Evolutionary conservation across 805 yeast genomes (phyloP).

Genomic region (Priceomyces castillae): DNA sequence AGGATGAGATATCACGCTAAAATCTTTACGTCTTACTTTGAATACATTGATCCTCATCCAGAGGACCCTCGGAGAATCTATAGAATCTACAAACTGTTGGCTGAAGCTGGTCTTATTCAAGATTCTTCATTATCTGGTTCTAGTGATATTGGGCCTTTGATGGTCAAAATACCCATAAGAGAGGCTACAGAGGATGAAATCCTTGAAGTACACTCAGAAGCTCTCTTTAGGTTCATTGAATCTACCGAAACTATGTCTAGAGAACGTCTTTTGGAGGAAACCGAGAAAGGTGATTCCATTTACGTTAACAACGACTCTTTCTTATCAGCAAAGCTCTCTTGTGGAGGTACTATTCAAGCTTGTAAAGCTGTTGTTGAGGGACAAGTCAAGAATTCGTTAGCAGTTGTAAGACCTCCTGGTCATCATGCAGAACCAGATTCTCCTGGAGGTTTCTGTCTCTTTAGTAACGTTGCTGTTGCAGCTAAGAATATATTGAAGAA

Average conservation of each 20-base stretch:
- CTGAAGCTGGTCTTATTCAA: constrained; percentile 85
- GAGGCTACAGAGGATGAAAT: constrained; percentile 89
- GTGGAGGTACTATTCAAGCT: constrained; percentile 97
- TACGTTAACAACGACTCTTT: constrained; percentile 90
- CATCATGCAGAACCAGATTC: constrained; percentile 98
- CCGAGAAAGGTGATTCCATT: constrained; percentile 91
- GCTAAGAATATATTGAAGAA: constrained; percentile 77
- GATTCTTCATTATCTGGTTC: constrained; percentile 74
- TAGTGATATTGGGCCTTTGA: constrained; percentile 77
- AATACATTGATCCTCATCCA: constrained; percentile 97
- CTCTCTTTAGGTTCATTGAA: constrained; percentile 72
- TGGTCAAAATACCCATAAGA: constrained; percentile 87
- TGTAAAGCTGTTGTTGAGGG: constrained; percentile 95
- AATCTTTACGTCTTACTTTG: constrained; percentile 85
- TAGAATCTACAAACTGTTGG: constrained; percentile 86
- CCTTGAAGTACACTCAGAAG: constrained; percentile 76
- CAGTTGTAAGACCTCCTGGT: constrained; percentile 98
- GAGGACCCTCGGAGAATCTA: constrained; percentile 97
- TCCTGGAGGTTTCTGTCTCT: constrained; percentile 96
- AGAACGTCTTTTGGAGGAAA: constrained; percentile 72
- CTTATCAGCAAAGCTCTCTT: constrained; percentile 82
- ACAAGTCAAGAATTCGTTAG: constrained; percentile 83
- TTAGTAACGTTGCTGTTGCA: constrained; percentile 96
- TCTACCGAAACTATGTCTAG: constrained; percentile 75
- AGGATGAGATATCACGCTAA: constrained; percentile 97